Base-by-base conservation (phyloP, 2,329 filamentous ascomycete species). In the Ploettnerulaceae sp. region DNA sequence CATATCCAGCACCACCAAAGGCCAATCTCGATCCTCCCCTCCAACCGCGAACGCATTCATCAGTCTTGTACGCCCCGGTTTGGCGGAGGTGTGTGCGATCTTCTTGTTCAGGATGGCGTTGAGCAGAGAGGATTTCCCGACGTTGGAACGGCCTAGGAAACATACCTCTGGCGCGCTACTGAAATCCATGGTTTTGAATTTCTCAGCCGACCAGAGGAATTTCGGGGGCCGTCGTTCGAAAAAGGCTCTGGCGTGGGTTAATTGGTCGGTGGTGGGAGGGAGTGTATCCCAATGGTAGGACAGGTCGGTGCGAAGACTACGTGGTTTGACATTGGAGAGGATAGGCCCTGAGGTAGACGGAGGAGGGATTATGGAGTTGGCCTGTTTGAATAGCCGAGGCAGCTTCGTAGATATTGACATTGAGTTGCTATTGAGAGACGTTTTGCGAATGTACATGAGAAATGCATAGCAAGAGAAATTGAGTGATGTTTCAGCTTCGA, bases 101-200 rank as follows among this genome's bases (percentile, higher is more conserved):
- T 62, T 38, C 59, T 70, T 57, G 46, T 68, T 60, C 62, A 84
- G 72, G 7, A 87, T 66, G 2, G 78, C 76, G 60, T 88, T 88
- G 20, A 87, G 68, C 4, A 87, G 61, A 2, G 73, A 77, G 44
- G 75, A 80, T 66, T 88, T 87, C 43, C 83, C 83, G 5, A 84
- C 82, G 58, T 88, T 88, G 29, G 76, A 81, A 36, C 83, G 74
- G 14, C 83, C 83, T 3, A 87, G 70, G 59, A 88, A 84, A 31
- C 64, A 65, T 11, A 69, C 61, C 51, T 68, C 62, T 9, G 64
- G 58, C 18, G 60, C 59, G 29, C 64, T 57, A 7, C 71, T 70
- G 45, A 69, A 66, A 6, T 78, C 75, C 48, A 83, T 76, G 3
- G 69, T 67, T 54, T 76, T 77, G 65, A 86, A 86, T 48, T 76